Evolutionary conservation across 2,329 filamentous ascomycete species (phyloP).

Genomic region (Scedosporium dehoogii): DNA sequence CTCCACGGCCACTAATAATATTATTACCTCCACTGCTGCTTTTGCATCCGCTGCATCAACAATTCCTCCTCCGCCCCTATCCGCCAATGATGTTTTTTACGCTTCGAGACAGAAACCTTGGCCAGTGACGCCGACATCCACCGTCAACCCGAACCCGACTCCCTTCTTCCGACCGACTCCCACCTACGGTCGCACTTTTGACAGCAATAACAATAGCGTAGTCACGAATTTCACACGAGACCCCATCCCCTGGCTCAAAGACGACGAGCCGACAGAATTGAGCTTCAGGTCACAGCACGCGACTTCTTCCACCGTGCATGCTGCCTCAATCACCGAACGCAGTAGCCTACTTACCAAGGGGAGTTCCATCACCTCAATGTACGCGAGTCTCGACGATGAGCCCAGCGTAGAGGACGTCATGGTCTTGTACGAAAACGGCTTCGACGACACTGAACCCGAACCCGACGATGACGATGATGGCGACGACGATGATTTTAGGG

Average conservation of each 20-base stretch:
- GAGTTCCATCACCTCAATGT: slow-evolving; percentile 61
- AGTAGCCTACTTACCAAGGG: slow-evolving; percentile 74
- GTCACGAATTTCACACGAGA: not conserved
- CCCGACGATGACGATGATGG: slow-evolving; percentile 19
- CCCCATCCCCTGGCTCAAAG: slow-evolving; percentile 35
- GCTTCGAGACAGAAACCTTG: slow-evolving; percentile 10
- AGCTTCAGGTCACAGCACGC: slow-evolving; percentile 49
- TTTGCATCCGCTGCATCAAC: not conserved
- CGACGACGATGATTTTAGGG: slow-evolving; percentile 10
- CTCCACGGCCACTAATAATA: not conserved
- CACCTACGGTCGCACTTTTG: slow-evolving; percentile 8
- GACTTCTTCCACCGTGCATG: slow-evolving; percentile 41
- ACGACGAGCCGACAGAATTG: slow-evolving; percentile 39
- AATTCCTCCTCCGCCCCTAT: not conserved
- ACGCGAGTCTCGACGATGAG: slow-evolving; percentile 33
- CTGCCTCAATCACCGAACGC: slow-evolving; percentile 61
- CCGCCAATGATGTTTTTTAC: not conserved
- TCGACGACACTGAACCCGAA: slow-evolving; percentile 30
- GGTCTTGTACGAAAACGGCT: slow-evolving; percentile 58
- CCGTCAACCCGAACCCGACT: slow-evolving; percentile 12
- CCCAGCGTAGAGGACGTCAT: slow-evolving; percentile 59
- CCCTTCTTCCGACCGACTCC: slow-evolving; percentile 13
- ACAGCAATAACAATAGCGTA: not conserved
- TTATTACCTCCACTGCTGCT: not conserved
- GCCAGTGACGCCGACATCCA: slow-evolving; percentile 11